phyloP scores from a whole-genome alignment of 1,284 basidiomycete species.

The Ganoderma leucocontextum region DNA sequence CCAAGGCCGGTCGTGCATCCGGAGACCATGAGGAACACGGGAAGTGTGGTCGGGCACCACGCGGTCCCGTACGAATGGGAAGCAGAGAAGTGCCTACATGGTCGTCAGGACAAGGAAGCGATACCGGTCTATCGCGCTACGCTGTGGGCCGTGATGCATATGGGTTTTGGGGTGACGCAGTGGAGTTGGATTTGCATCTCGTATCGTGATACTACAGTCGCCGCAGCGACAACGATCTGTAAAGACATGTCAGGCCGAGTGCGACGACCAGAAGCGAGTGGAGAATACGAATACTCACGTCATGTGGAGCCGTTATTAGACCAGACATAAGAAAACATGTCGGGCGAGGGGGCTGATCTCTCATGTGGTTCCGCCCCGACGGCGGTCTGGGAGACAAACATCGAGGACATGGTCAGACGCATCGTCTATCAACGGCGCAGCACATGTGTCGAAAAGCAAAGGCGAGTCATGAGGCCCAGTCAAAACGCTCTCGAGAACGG shows the following conservation, averaged over 20 bases:
- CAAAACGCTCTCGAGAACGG: no score
- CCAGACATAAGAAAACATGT: background rate
- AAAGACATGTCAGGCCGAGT: background rate
- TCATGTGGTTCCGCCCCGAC: slow-evolving; percentile 1
- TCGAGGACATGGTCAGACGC: background rate
- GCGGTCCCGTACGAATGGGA: slow-evolving; percentile 6
- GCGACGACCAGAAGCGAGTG: background rate
- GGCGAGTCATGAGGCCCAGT: slow-evolving; percentile 3
- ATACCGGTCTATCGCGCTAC: background rate
- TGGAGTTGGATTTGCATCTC: background rate
- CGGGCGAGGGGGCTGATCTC: background rate
- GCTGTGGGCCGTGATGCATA: background rate
- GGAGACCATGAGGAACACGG: slow-evolving; percentile 1
- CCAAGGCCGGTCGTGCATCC: background rate
- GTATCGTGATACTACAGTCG: background rate
- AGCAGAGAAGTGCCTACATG: background rate
- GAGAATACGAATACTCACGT: background rate
- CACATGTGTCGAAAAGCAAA: background rate
- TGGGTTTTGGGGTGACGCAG: background rate
- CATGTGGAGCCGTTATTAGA: slow-evolving; percentile 5
- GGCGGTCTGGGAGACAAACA: background rate
- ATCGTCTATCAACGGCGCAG: slow-evolving; percentile 4
- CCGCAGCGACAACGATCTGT: background rate
- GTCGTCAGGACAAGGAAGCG: background rate
- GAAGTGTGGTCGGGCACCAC: background rate